phyloP scores from a whole-genome alignment of 2,329 filamentous ascomycete species.

The Nemania serpens region DNA sequence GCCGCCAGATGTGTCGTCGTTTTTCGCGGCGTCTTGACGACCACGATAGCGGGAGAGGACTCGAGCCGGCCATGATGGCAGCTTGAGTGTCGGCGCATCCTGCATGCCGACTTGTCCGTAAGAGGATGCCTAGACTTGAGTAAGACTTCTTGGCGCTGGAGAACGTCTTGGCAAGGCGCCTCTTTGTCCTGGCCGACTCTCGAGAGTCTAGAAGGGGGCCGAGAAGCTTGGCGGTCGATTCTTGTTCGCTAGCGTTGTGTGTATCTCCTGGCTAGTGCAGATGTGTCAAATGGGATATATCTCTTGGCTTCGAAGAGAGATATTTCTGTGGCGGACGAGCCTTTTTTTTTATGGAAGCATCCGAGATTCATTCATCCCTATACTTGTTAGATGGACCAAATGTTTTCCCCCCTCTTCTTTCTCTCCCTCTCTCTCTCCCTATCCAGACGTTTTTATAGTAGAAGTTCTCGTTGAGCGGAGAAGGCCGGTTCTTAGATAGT shows the following conservation, averaged over 20 bases:
- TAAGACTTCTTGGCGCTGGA: slow-evolving; percentile 19
- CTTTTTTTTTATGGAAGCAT: background rate
- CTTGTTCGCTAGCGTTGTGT: no score
- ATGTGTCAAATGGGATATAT: background rate
- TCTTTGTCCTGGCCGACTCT: background rate
- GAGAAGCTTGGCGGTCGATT: slow-evolving; percentile 7
- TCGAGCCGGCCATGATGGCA: slow-evolving; percentile 28
- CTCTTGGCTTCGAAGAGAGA: slow-evolving; percentile 6
- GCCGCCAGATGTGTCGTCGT: background rate
- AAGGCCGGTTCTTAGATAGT: no score
- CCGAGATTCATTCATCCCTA: background rate
- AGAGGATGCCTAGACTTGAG: slow-evolving; percentile 3
- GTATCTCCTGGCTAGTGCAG: slow-evolving; percentile 18
- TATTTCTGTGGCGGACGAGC: no score
- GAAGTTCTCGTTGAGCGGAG: no score
- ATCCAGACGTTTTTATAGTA: no score
- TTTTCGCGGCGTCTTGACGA: slow-evolving; percentile 3
- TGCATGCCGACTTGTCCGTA: slow-evolving; percentile 23
- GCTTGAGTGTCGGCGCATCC: slow-evolving; percentile 17
- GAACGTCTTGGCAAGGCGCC: slow-evolving; percentile 19
- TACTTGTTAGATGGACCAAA: background rate
- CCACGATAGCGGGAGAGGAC: slow-evolving; percentile 13
- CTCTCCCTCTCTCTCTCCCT: background rate
- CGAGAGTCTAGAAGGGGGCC: background rate
- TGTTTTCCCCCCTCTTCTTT: background rate